phyloP scores from a whole-genome alignment of 257 asterid species.

The Nicotiana benthamiana region DNA sequence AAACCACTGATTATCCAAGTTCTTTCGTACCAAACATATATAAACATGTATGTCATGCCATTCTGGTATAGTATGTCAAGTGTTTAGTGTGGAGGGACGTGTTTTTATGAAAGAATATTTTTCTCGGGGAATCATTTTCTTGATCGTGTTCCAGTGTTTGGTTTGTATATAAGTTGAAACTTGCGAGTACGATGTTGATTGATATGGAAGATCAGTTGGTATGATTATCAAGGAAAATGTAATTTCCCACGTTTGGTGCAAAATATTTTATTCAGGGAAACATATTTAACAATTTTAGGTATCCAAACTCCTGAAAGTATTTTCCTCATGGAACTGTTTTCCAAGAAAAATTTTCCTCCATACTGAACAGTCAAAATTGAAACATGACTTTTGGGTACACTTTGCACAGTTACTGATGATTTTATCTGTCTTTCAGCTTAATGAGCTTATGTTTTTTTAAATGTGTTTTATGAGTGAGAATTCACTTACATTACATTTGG shows the following conservation, averaged over 20 bases:
- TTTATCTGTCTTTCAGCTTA: background rate
- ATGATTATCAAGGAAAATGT: background rate
- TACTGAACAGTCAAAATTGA: background rate
- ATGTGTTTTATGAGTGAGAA: background rate
- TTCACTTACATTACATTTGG: slow-evolving; percentile 10
- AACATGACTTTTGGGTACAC: background rate
- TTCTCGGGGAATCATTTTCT: background rate
- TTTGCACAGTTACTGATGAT: background rate
- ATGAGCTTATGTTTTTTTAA: background rate
- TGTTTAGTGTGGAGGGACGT: background rate
- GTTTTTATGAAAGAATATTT: background rate
- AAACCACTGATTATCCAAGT: background rate
- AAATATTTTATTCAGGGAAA: background rate
- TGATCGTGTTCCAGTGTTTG: background rate
- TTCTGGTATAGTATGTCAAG: background rate
- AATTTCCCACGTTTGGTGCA: background rate
- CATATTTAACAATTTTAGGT: background rate
- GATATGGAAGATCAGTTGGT: background rate
- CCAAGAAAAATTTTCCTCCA: background rate
- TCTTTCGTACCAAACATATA: background rate
- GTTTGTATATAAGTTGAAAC: background rate
- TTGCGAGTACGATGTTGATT: background rate
- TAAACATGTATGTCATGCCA: background rate
- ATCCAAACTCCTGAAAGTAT: background rate
- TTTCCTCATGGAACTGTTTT: background rate